A percentile compares a stretch with the other conserved stretches of the same genome.
These are phyloP conservation scores for Casuarina equisetifolia DNA, from an alignment of 306 rosid genomes.

Conservation along the genomic window DNA sequence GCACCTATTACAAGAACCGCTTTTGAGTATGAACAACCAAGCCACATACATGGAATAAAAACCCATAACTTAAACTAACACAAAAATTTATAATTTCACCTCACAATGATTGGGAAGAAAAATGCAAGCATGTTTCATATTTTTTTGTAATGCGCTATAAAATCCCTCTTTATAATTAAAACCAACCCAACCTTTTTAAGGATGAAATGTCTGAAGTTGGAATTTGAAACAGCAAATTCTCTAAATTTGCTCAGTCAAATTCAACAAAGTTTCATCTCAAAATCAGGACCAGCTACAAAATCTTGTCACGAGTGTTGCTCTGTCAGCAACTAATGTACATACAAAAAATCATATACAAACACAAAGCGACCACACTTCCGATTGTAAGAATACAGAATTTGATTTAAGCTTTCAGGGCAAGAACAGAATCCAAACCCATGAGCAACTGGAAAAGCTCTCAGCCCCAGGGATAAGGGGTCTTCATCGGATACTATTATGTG, in stretches of 20 bases:
- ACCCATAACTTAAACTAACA: no score
- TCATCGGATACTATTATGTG: constrained; percentile 39
- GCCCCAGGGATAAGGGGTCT: neutral
- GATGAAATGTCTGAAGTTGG: no score
- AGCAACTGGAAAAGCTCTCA: neutral
- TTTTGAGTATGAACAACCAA: no score
- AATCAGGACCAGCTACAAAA: neutral
- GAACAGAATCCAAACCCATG: neutral
- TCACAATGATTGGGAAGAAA: no score
- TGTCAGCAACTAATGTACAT: neutral
- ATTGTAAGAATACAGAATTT: neutral
- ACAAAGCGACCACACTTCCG: neutral
- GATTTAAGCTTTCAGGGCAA: neutral
- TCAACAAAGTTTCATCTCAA: neutral
- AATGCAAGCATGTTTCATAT: no score
- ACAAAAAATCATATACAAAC: neutral
- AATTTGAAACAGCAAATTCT: neutral
- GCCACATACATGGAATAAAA: no score
- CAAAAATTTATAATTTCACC: no score
- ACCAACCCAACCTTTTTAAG: no score
- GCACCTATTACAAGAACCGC: no score
- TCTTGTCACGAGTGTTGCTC: neutral
- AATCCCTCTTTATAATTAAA: no score
- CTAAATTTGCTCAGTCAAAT: no score
- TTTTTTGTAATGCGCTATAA: no score